Conservation (phyloP, 352 stramenopile species). For the Globisporangium canariense region DNA sequence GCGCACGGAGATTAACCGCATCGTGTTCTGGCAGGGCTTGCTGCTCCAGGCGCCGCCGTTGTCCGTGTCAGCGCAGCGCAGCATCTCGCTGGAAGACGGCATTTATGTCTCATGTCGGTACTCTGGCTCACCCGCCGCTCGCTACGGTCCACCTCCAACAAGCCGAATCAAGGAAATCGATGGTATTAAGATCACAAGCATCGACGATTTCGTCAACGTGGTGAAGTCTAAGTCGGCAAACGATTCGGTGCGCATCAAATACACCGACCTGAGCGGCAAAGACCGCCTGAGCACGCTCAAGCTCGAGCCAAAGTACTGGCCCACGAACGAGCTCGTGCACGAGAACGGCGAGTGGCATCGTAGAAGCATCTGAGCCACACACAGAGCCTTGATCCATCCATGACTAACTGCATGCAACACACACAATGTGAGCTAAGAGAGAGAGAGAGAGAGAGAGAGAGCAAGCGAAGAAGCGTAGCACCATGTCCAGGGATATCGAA, state of each 20-base stretch:
- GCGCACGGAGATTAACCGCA: slow-evolving; percentile 86
- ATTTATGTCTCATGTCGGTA: slow-evolving; percentile 88
- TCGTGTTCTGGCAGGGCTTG: slow-evolving; percentile 91
- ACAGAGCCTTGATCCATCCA: background rate
- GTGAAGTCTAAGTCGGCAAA: slow-evolving; percentile 58
- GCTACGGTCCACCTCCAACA: slow-evolving; percentile 84
- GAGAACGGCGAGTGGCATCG: slow-evolving; percentile 78
- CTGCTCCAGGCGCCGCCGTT: slow-evolving; percentile 87
- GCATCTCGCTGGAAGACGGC: slow-evolving; percentile 78
- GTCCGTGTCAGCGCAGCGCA: slow-evolving; percentile 80
- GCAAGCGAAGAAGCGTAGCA: background rate
- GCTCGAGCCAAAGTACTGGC: slow-evolving; percentile 89
- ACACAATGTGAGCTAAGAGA: background rate
- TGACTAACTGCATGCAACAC: background rate
- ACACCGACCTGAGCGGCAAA: slow-evolving; percentile 86
- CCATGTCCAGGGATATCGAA: background rate
- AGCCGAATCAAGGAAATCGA: slow-evolving; percentile 91
- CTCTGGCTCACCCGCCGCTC: slow-evolving; percentile 84
- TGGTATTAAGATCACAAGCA: slow-evolving; percentile 77
- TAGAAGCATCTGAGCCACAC: slow-evolving; percentile 31
- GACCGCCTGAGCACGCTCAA: slow-evolving; percentile 86
- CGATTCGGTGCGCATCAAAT: slow-evolving; percentile 88
- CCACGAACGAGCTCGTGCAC: slow-evolving; percentile 81
- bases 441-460: too few species aligned
- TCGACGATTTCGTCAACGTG: slow-evolving; percentile 87